Conservation (phyloP, 176 grass and related monocot species). For the Oryza meridionalis region DNA sequence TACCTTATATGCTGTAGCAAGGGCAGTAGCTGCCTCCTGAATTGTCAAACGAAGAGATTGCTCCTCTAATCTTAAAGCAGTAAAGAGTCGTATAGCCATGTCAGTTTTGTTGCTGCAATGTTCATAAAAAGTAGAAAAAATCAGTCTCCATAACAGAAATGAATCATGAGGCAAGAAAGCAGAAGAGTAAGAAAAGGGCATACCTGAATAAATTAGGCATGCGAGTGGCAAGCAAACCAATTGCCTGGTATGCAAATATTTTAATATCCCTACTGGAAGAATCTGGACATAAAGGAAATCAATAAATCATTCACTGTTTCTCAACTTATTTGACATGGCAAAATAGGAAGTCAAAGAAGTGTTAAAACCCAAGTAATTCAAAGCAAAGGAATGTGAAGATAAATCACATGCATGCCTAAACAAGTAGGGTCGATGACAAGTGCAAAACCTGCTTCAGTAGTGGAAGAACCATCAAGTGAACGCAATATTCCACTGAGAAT, state of each 20-base stretch:
- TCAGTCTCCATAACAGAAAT: conserved; percentile 31
- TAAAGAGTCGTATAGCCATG: conserved; percentile 88
- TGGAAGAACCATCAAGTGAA: conserved; percentile 83
- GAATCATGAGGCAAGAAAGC: conserved; percentile 22
- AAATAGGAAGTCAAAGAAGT: conserved; percentile 18
- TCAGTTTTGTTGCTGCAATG: conserved; percentile 85
- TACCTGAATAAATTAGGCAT: conserved; percentile 97
- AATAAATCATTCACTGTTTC: conserved; percentile 32
- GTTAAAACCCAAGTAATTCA: neutral
- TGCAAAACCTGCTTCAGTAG: conserved; percentile 64
- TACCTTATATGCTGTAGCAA: conserved; percentile 93
- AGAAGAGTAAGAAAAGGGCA: conserved; percentile 21
- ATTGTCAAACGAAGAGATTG: conserved; percentile 75
- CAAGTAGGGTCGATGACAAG: conserved; percentile 37
- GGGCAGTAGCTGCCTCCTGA: conserved; percentile 81
- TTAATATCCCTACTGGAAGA: conserved; percentile 66
- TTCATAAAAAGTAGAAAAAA: conserved; percentile 24
- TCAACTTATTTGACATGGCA: conserved; percentile 28
- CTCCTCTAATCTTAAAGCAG: conserved; percentile 85
- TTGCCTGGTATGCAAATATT: conserved; percentile 92
- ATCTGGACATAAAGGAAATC: conserved; percentile 53
- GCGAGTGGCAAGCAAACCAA: conserved; percentile 90
- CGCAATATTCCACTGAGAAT: conserved; percentile 92
- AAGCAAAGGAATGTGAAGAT: conserved; percentile 31
- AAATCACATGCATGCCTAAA: conserved; percentile 36